Evolutionary conservation across 768 basidiomycete species (phyloP), one percentile per base, ranked within the genome.

Genomic region (Termitomyces sp.): DNA sequence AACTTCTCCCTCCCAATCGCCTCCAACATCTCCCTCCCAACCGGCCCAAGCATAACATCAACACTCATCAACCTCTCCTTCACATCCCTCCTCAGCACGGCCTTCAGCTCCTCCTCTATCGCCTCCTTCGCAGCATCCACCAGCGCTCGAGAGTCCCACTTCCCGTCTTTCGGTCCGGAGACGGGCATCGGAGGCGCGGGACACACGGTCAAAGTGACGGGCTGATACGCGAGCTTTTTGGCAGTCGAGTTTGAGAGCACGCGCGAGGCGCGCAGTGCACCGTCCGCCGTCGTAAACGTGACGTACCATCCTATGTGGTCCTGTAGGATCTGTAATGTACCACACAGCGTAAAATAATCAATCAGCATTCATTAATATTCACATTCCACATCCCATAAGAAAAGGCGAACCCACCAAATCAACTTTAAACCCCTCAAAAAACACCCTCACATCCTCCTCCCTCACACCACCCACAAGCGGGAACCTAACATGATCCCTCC

Each of bases 281-380:
- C 71, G 58, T 84, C 84, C 2, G 78, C 69, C 4, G 84, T 83
- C 20, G 76, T 69, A 71, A 97, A 98, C 4, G 93, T 90, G 64
- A 95, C 82, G 69, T 94, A 96, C 80, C 92, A 89, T 11, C 87
- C 90, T 2, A 76, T 74, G 55, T 83, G 81, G 70, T 91, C 90
- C 63, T 84, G 83, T 2, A 94, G 76, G 32, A 95, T 80, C 90
- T 92, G 59, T 46, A 1, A 20, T 22, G 11, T 20, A n/a, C n/a
- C n/a, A 28, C 28, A 28, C 4, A 4, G 28, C 28, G 28, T 28
- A 28, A 4, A 28, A 28, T 28, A 28, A 4, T 2, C 4, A 28
- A 28, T 28, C 28, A 28, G 28, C 28, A 28, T 28, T 4, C 28
- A n/a, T n/a, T n/a, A n/a, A n/a, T n/a, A n/a, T n/a, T n/a, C n/a